A percentile compares a stretch with the other conserved stretches of the same genome.
These are phyloP conservation scores for Triadica sebifera DNA, from an alignment of 345 rosid genomes.

Conservation along the genomic window DNA sequence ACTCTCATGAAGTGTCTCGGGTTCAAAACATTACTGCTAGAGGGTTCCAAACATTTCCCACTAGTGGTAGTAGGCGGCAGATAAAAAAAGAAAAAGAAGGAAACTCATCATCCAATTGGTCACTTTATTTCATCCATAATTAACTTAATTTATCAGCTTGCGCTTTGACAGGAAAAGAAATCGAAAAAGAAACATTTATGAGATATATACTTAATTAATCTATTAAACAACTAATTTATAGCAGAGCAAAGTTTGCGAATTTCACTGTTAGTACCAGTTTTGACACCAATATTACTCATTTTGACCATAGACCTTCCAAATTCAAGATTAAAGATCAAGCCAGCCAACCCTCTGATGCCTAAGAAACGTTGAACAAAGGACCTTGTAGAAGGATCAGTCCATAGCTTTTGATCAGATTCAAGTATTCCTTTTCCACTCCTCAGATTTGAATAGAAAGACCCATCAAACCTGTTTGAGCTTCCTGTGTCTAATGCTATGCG, in stretches of 20 bases:
- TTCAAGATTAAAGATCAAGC: slow-evolving; percentile 9
- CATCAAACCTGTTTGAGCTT: slow-evolving; percentile 43
- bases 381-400: slow-evolving; percentile 42
- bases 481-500: slow-evolving; percentile 49
- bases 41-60: no score
- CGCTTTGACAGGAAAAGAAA: no score
- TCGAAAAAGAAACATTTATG: no score
- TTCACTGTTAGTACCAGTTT: slow-evolving; percentile 39
- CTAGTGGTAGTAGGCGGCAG: no score
- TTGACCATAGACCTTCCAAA: slow-evolving; percentile 43
- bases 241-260: slow-evolving; percentile 42
- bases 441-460: slow-evolving; percentile 46
- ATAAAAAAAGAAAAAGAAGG: no score
- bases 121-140: no score
- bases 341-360: slow-evolving; percentile 24
- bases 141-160: no score
- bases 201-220: no score
- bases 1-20: no score
- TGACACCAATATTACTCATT: slow-evolving; percentile 42
- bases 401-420: slow-evolving; percentile 53
- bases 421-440: slow-evolving; percentile 45
- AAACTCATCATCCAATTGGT: no score
- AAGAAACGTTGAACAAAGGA: slow-evolving; percentile 37
- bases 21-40: no score
- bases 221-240: slow-evolving; percentile 14